A percentile compares a stretch with the other conserved stretches of the same genome.
These are phyloP conservation scores for Spirogloea muscicola DNA, from an alignment of 139 green algal species.

Conservation along the genomic window DNA sequence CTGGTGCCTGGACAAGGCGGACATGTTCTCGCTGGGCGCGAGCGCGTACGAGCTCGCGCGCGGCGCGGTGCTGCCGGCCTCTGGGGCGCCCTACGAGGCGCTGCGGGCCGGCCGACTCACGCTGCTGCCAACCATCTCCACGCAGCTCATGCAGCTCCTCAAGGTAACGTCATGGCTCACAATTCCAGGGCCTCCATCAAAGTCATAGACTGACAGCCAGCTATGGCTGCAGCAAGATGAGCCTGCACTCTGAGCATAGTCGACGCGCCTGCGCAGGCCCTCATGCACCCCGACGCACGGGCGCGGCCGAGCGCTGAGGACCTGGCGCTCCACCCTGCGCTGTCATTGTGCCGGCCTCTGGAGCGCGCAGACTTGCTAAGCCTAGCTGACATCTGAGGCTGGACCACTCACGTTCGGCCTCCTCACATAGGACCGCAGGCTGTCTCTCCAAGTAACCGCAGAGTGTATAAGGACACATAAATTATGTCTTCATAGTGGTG, in stretches of 20 bases:
- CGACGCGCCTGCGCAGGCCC: constrained; percentile 14
- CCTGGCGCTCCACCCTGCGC: background rate
- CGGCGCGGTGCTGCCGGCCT: background rate
- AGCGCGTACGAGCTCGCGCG: constrained; percentile 64
- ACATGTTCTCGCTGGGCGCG: constrained; percentile 86
- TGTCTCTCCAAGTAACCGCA: too few relatives aligned
- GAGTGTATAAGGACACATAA: too few relatives aligned
- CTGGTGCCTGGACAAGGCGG: constrained; percentile 76
- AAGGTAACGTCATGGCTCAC: constrained; percentile 5
- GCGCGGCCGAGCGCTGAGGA: constrained; percentile 1
- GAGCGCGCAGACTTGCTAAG: too few relatives aligned
- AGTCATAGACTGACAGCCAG: too few relatives aligned
- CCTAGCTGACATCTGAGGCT: too few relatives aligned
- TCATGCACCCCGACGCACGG: constrained; percentile 9
- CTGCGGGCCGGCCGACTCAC: constrained; percentile 9
- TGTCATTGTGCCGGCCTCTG: too few relatives aligned
- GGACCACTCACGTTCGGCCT: too few relatives aligned
- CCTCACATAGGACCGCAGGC: too few relatives aligned
- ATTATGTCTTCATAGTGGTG: too few relatives aligned
- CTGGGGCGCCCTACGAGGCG: constrained; percentile 14
- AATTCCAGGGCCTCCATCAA: background rate
- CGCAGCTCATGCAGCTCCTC: constrained; percentile 20
- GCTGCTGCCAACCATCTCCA: constrained; percentile 21
- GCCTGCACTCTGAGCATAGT: too few relatives aligned
- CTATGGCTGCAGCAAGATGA: too few relatives aligned